These are phyloP conservation scores for Aschersonia sp. DNA, from an alignment of 2,329 filamentous ascomycete genomes.

Conservation along the genomic window DNA sequence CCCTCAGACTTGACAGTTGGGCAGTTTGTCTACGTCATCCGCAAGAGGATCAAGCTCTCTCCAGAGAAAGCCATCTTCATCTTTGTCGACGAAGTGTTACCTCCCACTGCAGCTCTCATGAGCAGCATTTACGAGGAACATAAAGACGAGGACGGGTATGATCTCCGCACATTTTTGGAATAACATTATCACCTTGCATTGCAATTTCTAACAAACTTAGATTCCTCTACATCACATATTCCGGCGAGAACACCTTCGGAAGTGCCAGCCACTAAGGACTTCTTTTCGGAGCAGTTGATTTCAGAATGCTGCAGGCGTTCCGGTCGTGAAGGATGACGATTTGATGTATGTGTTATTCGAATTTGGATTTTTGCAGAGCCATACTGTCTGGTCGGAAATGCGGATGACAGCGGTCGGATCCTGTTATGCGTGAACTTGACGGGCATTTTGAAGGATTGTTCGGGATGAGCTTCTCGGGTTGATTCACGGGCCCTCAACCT, in stretches of 20 bases:
- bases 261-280: not conserved
- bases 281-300: not conserved
- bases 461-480: no score
- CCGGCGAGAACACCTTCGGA: slow-evolving; percentile 98
- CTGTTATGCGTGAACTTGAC: no score
- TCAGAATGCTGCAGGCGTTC: slow-evolving; percentile 14
- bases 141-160: slow-evolving; percentile 66
- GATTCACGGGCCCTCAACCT: no score
- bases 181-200: not conserved
- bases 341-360: not conserved
- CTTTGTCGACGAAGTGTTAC: slow-evolving; percentile 96
- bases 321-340: slow-evolving; percentile 13
- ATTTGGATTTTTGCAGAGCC: slow-evolving; percentile 4
- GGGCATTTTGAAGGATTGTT: no score
- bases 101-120: slow-evolving; percentile 94
- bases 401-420: not conserved
- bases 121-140: slow-evolving; percentile 99
- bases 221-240: slow-evolving; percentile 98
- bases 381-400: not conserved
- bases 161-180: slow-evolving; percentile 4
- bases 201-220: slow-evolving; percentile 26
- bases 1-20: slow-evolving; percentile 95
- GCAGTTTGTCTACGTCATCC: slow-evolving; percentile 99
- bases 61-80: slow-evolving; percentile 99
- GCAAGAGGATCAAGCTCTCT: slow-evolving; percentile 98